phyloP scores from a whole-genome alignment of 2,329 filamentous ascomycete genomes.

The Claviceps digitariae region DNA sequence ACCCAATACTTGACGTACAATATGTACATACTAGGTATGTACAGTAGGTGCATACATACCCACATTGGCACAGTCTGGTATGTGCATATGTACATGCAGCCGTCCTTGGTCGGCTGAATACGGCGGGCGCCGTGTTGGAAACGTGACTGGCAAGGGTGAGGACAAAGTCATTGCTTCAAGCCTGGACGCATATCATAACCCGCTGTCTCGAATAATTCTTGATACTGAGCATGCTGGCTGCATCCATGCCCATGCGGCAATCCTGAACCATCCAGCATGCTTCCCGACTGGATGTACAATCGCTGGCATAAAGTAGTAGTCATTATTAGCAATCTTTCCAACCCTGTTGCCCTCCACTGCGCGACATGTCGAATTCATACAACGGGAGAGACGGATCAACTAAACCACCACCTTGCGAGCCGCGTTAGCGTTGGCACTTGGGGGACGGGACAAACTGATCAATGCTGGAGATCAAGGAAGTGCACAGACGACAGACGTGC shows the following conservation, averaged over 20 bases:
- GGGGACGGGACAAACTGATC: not conserved
- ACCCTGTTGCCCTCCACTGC: not conserved
- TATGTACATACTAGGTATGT: not conserved
- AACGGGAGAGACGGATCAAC: not conserved
- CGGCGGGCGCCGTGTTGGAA: not conserved
- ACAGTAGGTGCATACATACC: too few species aligned
- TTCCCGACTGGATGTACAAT: not conserved
- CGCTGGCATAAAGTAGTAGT: not conserved
- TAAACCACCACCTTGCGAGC: not conserved
- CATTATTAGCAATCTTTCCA: not conserved
- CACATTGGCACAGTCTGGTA: too few species aligned
- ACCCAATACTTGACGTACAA: not conserved
- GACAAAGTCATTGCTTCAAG: not conserved
- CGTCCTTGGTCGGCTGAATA: not conserved
- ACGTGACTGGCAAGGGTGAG: constrained; percentile 1
- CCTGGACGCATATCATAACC: not conserved
- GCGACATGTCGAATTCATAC: not conserved
- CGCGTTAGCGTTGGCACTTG: not conserved
- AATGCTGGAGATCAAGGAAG: not conserved
- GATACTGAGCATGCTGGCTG: not conserved
- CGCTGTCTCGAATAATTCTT: not conserved
- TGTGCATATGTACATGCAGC: not conserved
- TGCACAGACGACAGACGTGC: not conserved
- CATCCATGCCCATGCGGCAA: not conserved
- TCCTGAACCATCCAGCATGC: not conserved